Evolutionary conservation across 2,329 filamentous ascomycete species (phyloP).

Genomic region (Sphaerulina musiva): DNA sequence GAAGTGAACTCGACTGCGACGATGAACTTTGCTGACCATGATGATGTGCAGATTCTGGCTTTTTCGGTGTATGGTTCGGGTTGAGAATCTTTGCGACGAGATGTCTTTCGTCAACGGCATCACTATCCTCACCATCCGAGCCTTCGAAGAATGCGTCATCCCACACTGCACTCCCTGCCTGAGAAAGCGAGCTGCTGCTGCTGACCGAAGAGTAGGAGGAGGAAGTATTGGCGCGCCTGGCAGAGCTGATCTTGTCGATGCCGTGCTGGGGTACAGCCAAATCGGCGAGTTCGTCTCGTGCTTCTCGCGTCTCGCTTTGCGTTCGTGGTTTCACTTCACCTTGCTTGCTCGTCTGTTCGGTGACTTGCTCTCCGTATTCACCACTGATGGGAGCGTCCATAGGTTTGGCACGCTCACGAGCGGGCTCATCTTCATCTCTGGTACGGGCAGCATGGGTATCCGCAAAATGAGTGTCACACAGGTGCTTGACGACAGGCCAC

Average conservation of each 20-base stretch:
- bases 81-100: slow-evolving; percentile 28
- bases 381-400: slow-evolving; percentile 49
- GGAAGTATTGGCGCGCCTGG: slow-evolving; percentile 9
- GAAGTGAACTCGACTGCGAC: background rate
- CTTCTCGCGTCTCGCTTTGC: slow-evolving; percentile 46
- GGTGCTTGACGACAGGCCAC: slow-evolving; percentile 92
- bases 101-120: slow-evolving; percentile 34
- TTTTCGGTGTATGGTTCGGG: slow-evolving; percentile 22
- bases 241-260: slow-evolving; percentile 22
- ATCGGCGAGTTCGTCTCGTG: slow-evolving; percentile 36
- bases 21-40: slow-evolving; percentile 5
- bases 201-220: slow-evolving; percentile 10
- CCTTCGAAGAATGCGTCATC: slow-evolving; percentile 46
- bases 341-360: slow-evolving; percentile 37
- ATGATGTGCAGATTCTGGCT: slow-evolving; percentile 23
- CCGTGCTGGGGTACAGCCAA: slow-evolving; percentile 32
- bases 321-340: slow-evolving; percentile 36
- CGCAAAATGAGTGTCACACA: slow-evolving; percentile 90
- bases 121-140: slow-evolving; percentile 41
- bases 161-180: slow-evolving; percentile 42
- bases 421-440: slow-evolving; percentile 60
- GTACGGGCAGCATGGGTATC: slow-evolving; percentile 61
- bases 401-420: slow-evolving; percentile 61
- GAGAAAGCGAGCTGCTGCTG: slow-evolving; percentile 19
- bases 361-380: slow-evolving; percentile 32